Evolutionary conservation across 208 protist species (phyloP), one percentile per base, ranked within the genome.

Genomic region (Wallacemonas rigidus): DNA sequence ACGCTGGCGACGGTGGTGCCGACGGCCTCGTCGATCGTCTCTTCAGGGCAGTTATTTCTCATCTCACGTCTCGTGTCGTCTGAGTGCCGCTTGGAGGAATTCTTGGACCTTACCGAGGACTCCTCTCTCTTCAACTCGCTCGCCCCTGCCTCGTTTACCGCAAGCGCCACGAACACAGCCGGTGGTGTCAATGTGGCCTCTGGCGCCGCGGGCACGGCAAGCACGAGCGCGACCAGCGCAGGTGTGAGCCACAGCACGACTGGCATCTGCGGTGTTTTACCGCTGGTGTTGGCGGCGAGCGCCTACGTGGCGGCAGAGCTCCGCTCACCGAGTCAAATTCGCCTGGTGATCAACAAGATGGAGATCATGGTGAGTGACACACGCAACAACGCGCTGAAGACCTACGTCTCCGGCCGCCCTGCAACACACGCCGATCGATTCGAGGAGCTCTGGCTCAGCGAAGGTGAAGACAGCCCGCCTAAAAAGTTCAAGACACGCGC

Each of bases 341-440:
- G 79, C 47, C 60, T 86, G 35, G 67, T 93, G 35, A 57, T 54
- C n/a, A 61, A 79, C 39, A 91, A 91, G 72, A 70, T 91, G 58
- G 81, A 92, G 51, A 83, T 79, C 38, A 53, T 95, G 47, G 63
- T 91, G 12, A 76, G 61, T 35, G 86, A 89, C 71, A 74, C 80
- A 9, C 67, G 76, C 6, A 53, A 72, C n/a, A 86, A 75, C n/a
- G n/a, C 82, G 36, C 80, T 94, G 54, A 83, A 83, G n/a, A 43
- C 60, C 9, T 96, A 86, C 75, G 38, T 94, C 35, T 17, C 78
- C 45, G 75, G 77, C 35, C 61, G 53, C n/a, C 74, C 82, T 5
- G 56, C 61, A 63, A 92, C 79, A 26, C 81, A 96, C 70, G 75
- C 82, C 1, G 89, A 92, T 70, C 86, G 88, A n/a, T 96, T 96